Percentiles rank a stretch among this genome's conserved stretches.
phyloP scores from a whole-genome alignment of 495 filamentous ascomycete species.

The Aspergillus steynii region DNA sequence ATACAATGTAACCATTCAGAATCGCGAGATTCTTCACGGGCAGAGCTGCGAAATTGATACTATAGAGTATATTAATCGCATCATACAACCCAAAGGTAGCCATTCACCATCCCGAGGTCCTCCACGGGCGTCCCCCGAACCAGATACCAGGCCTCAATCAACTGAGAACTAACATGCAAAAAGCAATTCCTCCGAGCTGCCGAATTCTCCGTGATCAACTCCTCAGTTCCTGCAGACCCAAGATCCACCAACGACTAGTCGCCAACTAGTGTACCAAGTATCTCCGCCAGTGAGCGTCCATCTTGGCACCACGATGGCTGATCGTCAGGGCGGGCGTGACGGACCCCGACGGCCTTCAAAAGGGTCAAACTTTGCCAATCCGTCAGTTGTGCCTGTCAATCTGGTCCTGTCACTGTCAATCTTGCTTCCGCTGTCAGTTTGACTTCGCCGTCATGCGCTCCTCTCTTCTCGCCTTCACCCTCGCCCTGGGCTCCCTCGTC shows the following conservation, averaged over 20 bases:
- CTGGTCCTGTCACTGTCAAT: background rate
- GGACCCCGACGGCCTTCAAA: background rate
- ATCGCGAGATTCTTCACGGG: too few species aligned
- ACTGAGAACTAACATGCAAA: background rate
- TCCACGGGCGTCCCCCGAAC: too few species aligned
- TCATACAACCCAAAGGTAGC: too few species aligned
- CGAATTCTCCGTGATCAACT: background rate
- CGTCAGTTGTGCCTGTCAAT: background rate
- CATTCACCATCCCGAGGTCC: too few species aligned
- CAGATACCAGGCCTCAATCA: too few species aligned
- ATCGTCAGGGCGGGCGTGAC: background rate
- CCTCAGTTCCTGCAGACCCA: background rate
- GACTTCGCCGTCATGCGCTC: background rate
- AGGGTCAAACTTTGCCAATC: background rate
- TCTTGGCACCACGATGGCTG: background rate
- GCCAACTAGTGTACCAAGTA: background rate
- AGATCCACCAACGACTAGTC: background rate
- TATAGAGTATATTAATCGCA: too few species aligned
- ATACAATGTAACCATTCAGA: too few species aligned
- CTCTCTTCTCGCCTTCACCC: background rate
- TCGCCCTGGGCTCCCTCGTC: conserved; percentile 14
- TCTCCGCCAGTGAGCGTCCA: background rate
- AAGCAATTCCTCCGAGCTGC: background rate
- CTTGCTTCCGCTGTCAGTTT: background rate
- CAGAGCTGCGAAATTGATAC: too few species aligned